Conservation (phyloP, 2,329 filamentous ascomycete genomes). For the Pyrenochaeta sp. region DNA sequence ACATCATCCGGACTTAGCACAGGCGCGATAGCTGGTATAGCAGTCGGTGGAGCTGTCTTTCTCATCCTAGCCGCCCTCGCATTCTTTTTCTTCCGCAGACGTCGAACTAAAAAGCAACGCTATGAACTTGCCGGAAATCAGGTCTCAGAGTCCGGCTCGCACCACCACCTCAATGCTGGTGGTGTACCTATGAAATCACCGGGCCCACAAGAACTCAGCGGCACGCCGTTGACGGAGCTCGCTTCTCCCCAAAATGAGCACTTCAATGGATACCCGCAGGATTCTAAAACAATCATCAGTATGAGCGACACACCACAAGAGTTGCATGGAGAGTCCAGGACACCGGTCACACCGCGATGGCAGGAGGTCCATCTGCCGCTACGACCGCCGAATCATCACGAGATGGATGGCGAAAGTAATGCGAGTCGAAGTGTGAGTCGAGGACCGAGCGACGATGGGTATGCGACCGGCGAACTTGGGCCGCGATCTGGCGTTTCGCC, state of each 20-base stretch:
- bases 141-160: slow-evolving; percentile 26
- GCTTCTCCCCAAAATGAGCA: slow-evolving; percentile 21
- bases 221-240: slow-evolving; percentile 35
- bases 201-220: slow-evolving; percentile 34
- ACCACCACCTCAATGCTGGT: slow-evolving; percentile 3
- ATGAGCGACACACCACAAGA: slow-evolving; percentile 37
- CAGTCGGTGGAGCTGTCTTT: slow-evolving; percentile 29
- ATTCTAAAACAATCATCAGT: slow-evolving; percentile 30
- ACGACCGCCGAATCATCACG: slow-evolving; percentile 19
- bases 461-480: slow-evolving; percentile 12
- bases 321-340: slow-evolving; percentile 29
- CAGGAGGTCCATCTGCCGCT: slow-evolving; percentile 29
- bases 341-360: slow-evolving; percentile 31
- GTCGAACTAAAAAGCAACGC: slow-evolving; percentile 19
- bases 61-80: slow-evolving; percentile 30
- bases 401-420: slow-evolving; percentile 30
- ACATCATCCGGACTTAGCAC: slow-evolving; percentile 25
- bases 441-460: slow-evolving; percentile 34
- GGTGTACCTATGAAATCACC: slow-evolving; percentile 21
- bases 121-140: slow-evolving; percentile 34
- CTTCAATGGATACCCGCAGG: slow-evolving; percentile 19
- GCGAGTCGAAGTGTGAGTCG: slow-evolving; percentile 29
- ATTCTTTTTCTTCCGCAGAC: slow-evolving; percentile 33
- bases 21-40: slow-evolving; percentile 46
- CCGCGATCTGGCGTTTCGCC: slow-evolving; percentile 25